phyloP scores from a whole-genome alignment of 352 stramenopile species.

The Aphanomyces invadans region DNA sequence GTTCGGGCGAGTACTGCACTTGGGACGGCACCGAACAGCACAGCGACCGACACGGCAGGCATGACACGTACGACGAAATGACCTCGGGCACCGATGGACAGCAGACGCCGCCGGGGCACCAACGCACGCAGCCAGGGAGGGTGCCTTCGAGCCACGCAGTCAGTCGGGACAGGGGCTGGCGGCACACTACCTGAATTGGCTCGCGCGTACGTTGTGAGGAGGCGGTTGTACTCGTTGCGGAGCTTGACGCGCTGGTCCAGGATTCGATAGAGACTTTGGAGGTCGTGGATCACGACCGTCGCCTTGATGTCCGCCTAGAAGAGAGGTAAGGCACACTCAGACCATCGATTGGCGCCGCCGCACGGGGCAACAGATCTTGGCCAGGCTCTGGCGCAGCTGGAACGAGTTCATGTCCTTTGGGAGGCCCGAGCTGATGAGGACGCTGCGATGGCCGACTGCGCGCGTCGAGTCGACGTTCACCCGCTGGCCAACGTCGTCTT shows the following conservation, averaged over 20 bases:
- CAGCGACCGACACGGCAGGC: conserved; percentile 41
- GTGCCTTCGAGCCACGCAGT: conserved; percentile 50
- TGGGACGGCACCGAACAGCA: background rate
- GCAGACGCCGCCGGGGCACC: conserved; percentile 50
- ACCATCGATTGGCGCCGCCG: no score
- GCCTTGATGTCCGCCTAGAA: conserved; percentile 37
- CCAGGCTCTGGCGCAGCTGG: conserved; percentile 36
- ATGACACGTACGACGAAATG: conserved; percentile 39
- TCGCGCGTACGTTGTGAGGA: conserved; percentile 32
- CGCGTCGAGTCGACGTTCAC: conserved; percentile 51
- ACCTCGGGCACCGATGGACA: conserved; percentile 39
- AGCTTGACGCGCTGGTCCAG: conserved; percentile 41
- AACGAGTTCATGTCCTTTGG: conserved; percentile 41
- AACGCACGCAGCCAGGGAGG: conserved; percentile 63
- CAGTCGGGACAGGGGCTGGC: no score
- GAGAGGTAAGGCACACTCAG: background rate
- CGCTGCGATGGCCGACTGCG: conserved; percentile 57
- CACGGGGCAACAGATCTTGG: conserved; percentile 32
- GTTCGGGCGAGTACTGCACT: conserved; percentile 22
- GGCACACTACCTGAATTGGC: conserved; percentile 3
- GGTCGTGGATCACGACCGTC: conserved; percentile 56
- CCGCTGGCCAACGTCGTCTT: conserved; percentile 28
- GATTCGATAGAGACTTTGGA: conserved; percentile 49
- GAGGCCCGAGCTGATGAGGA: conserved; percentile 58
- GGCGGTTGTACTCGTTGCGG: conserved; percentile 45